Evolutionary conservation across 768 basidiomycete species (phyloP), one percentile per base, ranked within the genome.

Genomic region (Boletus pseudopeckii): DNA sequence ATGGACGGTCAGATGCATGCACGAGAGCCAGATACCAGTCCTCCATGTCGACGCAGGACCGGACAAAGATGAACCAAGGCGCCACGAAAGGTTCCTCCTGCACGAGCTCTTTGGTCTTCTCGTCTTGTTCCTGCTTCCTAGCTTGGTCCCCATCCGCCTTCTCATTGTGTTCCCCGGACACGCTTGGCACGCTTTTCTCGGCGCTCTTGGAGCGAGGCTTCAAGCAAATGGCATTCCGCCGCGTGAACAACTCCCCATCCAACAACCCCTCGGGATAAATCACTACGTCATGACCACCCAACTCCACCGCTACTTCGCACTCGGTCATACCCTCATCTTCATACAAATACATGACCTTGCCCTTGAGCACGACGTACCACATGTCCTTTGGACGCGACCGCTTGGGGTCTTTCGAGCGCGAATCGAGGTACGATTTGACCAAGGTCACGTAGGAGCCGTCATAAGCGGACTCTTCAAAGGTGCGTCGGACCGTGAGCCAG

Each of bases 61-160:
- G 85, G 18, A 92, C 84, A 71, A 98, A 98, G 62, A 99, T 84
- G 75, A 88, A 99, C 93, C 94, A 98, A 2, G 92, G 88, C 2
- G 82, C 81, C 6, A 78, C 72, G 48, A 77, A 57, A 1, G 80
- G 77, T 66, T 84, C 77, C 55, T 83, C 80, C 54, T 74, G 70
- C 37, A 76, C 78, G 30, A 68, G 53, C 24, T 75, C 73, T 42
- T 55, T 60, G 51, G 57, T 46, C 70, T 66, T 77, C 73, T 57
- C 59, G 64, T 65, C 69, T 33, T 74, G 75, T 40, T 63, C 75
- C 59, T 72, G 72, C 52, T 75, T 58, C 24, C 5, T 18, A 13
- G 38, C 34, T 7, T 24, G 44, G 17, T 53, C 57, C 13, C 9
- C 20, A 5, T 48, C 37, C 1, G n/a, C 74, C 56, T 74, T 72